Percentiles rank a stretch among this genome's conserved stretches.
Conservation (phyloP, 1,139 yeast species). For the Tardiomyces blankii region DNA sequence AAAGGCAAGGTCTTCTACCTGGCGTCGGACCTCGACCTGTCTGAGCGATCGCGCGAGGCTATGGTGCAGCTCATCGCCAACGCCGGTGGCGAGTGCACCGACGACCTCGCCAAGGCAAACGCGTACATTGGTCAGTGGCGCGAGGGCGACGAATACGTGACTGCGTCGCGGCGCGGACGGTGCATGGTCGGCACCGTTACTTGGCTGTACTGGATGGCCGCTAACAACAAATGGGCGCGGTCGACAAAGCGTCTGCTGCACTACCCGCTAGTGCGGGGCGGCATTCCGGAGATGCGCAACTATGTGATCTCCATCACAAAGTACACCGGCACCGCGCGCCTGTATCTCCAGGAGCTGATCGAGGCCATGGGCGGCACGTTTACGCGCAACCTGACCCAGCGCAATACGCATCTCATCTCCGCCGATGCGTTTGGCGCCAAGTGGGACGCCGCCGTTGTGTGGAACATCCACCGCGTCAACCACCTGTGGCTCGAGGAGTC, state of each 20-base stretch:
- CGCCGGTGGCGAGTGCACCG: constrained; percentile 10
- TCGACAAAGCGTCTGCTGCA: constrained; percentile 54
- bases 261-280: constrained; percentile 53
- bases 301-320: constrained; percentile 59
- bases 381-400: constrained; percentile 53
- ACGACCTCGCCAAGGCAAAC: constrained; percentile 21
- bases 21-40: constrained; percentile 11
- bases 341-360: constrained; percentile 56
- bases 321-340: constrained; percentile 75
- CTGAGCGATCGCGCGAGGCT: constrained; percentile 9
- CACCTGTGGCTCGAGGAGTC: constrained; percentile 90
- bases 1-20: constrained; percentile 10
- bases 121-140: constrained; percentile 60
- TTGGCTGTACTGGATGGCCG: constrained; percentile 65
- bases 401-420: constrained; percentile 64
- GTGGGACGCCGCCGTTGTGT: constrained; percentile 55
- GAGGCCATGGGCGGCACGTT: constrained; percentile 65
- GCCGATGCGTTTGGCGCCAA: constrained; percentile 63
- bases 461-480: constrained; percentile 55
- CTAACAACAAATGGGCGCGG: constrained; percentile 42
- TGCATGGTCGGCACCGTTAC: constrained; percentile 49
- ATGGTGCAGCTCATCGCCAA: constrained; percentile 11
- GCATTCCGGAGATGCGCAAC: constrained; percentile 41
- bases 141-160: constrained; percentile 42
- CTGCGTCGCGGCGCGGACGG: constrained; percentile 12